These are phyloP conservation scores for Triangularia setosa DNA, from an alignment of 2,329 filamentous ascomycete genomes.

Conservation along the genomic window DNA sequence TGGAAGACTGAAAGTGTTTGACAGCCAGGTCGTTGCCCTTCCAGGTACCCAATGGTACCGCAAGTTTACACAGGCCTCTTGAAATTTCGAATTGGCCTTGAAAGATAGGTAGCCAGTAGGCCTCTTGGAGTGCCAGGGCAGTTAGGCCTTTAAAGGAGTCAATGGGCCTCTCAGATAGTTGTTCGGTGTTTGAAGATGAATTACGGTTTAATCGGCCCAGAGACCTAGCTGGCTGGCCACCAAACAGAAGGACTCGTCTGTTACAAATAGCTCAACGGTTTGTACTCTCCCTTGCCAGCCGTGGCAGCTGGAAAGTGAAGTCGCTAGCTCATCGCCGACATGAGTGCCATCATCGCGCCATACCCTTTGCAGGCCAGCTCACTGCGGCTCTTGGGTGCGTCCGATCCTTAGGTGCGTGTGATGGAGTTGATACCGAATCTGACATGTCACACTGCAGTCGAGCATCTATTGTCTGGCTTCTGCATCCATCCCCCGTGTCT, in stretches of 20 bases:
- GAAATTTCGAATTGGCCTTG: too few relatives aligned
- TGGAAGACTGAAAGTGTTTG: background rate
- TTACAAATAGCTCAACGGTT: background rate
- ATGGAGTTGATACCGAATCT: background rate
- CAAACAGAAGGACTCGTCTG: too few relatives aligned
- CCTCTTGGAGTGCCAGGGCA: too few relatives aligned
- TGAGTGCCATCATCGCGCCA: background rate
- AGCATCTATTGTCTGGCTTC: background rate
- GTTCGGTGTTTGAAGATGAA: too few relatives aligned
- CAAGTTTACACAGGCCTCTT: too few relatives aligned
- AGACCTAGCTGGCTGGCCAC: too few relatives aligned
- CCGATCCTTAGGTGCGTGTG: background rate
- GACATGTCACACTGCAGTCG: background rate
- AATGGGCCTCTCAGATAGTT: too few relatives aligned
- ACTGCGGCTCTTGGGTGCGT: too few relatives aligned
- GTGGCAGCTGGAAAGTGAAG: background rate
- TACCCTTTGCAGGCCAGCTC: background rate
- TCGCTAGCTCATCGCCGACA: background rate
- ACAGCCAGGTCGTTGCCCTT: background rate
- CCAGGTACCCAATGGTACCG: background rate
- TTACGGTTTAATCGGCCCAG: too few relatives aligned
- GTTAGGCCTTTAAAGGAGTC: too few relatives aligned
- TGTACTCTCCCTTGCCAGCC: background rate
- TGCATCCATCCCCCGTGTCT: background rate
- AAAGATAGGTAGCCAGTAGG: too few relatives aligned